These are phyloP conservation scores for Boletus rufocinnamomeus DNA, from an alignment of 768 basidiomycete genomes.

Conservation along the genomic window DNA sequence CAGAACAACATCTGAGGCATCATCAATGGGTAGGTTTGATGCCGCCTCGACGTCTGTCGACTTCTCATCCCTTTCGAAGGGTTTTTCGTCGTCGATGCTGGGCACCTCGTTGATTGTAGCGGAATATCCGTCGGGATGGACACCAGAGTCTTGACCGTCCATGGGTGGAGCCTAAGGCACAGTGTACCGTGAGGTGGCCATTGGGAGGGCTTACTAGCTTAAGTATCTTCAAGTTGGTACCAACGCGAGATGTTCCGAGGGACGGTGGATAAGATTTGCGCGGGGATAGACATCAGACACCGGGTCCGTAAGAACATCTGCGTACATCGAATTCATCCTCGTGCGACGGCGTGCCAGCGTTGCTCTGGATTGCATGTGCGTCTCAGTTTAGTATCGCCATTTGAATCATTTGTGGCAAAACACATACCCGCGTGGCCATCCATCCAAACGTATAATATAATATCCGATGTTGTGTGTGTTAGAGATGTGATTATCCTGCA, in stretches of 20 bases:
- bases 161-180: slow-evolving; percentile 4
- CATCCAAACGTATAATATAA: background rate
- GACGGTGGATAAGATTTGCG: too few species aligned
- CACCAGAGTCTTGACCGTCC: background rate
- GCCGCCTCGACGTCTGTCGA: slow-evolving; percentile 35
- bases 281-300: too few species aligned
- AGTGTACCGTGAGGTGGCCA: background rate
- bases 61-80: slow-evolving; percentile 10
- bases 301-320: too few species aligned
- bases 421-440: background rate
- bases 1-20: slow-evolving; percentile 28
- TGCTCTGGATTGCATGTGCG: too few species aligned
- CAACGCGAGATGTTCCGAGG: background rate
- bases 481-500: too few species aligned
- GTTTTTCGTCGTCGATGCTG: slow-evolving; percentile 13
- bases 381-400: background rate
- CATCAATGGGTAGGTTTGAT: slow-evolving; percentile 6
- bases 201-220: background rate
- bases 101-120: background rate
- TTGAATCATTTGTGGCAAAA: background rate
- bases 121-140: background rate
- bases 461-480: too few species aligned
- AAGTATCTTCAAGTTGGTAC: background rate
- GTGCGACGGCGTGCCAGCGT: background rate
- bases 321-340: background rate